Conservation (phyloP, 2,329 filamentous ascomycete species). For the Colletotrichum liriopes region DNA sequence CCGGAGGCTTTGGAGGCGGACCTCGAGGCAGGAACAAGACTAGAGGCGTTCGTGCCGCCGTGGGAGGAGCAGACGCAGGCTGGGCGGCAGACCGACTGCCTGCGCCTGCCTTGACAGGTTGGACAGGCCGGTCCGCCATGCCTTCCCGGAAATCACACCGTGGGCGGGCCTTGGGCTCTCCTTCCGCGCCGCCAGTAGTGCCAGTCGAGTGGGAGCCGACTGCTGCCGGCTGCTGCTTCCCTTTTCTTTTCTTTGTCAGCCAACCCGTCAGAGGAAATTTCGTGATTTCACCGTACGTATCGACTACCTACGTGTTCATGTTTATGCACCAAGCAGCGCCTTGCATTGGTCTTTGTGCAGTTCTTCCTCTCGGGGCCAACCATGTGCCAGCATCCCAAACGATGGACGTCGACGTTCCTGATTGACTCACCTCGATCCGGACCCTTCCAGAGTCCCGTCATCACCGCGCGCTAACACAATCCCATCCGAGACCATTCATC, state of each 20-base stretch:
- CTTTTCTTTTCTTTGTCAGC: conserved; percentile 2
- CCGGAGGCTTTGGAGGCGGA: too few species aligned
- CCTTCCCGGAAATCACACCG: neutral
- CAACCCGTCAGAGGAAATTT: neutral
- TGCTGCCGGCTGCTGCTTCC: neutral
- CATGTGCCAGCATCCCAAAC: conserved; percentile 7
- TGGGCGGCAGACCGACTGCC: neutral
- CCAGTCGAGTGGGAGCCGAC: too few species aligned
- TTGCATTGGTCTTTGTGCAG: neutral
- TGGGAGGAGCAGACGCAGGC: neutral
- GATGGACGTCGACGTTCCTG: conserved; percentile 17
- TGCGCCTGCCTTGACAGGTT: neutral
- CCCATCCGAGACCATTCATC: neutral
- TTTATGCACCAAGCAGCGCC: conserved; percentile 9
- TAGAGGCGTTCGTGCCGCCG: too few species aligned
- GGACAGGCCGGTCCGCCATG: neutral
- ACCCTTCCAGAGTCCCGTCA: conserved; percentile 17
- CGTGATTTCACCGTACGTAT: neutral
- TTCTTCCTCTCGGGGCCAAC: neutral
- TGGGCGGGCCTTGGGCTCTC: neutral
- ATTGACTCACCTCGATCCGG: conserved; percentile 8
- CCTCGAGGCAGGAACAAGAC: neutral
- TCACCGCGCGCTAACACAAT: conserved; percentile 16
- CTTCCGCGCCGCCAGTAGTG: neutral
- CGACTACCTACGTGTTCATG: neutral